Conservation (phyloP, 176 grass and related monocot species). For the Aechmea fasciata region DNA sequence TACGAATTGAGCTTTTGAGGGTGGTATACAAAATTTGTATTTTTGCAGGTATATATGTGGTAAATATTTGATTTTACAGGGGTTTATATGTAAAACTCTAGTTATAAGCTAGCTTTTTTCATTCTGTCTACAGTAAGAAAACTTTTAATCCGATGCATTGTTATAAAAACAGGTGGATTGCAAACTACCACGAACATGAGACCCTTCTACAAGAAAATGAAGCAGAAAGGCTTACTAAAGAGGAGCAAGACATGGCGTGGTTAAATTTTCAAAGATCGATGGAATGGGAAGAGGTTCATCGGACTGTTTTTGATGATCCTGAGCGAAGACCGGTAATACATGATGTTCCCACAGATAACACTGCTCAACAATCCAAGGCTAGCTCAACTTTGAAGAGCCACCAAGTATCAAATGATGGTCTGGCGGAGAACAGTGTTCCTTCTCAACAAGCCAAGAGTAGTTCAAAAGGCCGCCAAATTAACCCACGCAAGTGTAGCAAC, state of each 20-base stretch:
- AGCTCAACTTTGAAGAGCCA: conserved; percentile 17
- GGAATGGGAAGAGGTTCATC: conserved; percentile 49
- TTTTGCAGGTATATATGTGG: no score
- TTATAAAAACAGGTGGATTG: conserved; percentile 60
- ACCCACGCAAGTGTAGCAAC: conserved; percentile 88
- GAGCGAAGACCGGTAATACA: conserved; percentile 24
- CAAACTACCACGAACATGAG: conserved; percentile 93
- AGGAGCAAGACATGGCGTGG: conserved; percentile 91
- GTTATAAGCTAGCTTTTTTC: no score
- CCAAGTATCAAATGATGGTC: conserved; percentile 20
- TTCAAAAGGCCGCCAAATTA: conserved; percentile 31
- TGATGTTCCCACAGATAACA: conserved; percentile 12
- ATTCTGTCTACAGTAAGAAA: no score
- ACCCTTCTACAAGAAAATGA: conserved; percentile 93
- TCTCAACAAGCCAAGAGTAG: conserved; percentile 30
- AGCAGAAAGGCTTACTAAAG: conserved; percentile 85
- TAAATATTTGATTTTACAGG: no score
- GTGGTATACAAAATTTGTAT: no score
- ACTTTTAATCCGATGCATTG: background rate
- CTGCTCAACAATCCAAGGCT: conserved; percentile 16
- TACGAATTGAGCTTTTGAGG: no score
- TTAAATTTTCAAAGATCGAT: conserved; percentile 45
- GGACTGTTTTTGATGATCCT: conserved; percentile 21
- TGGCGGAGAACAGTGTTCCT: conserved; percentile 25
- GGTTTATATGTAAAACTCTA: no score